A percentile compares a stretch with the other conserved stretches of the same genome.
phyloP scores from a whole-genome alignment of 1,139 yeast species.

The Candida smagusa region DNA sequence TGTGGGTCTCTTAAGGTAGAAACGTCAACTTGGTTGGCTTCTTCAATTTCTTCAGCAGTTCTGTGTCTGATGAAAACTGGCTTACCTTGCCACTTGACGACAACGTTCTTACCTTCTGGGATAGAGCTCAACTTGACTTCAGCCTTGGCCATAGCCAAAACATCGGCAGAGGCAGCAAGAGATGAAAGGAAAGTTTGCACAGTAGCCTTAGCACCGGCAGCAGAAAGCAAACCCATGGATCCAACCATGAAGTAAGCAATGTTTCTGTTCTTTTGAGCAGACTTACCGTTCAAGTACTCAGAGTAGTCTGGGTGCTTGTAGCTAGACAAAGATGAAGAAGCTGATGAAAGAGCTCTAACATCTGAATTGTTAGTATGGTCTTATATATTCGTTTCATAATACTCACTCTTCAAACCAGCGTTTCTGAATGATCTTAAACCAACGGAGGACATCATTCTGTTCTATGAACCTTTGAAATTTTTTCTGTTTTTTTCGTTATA shows the following conservation, averaged over 20 bases:
- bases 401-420: slow-evolving; percentile 44
- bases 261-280: slow-evolving; percentile 72
- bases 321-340: slow-evolving; percentile 60
- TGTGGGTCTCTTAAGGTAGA: slow-evolving; percentile 88
- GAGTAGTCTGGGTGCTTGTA: slow-evolving; percentile 94
- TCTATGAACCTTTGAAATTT: slow-evolving; percentile 8
- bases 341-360: slow-evolving; percentile 33
- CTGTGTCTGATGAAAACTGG: slow-evolving; percentile 99
- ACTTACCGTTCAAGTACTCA: slow-evolving; percentile 73
- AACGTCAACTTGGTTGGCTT: slow-evolving; percentile 83
- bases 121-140: slow-evolving; percentile 93
- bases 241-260: slow-evolving; percentile 98
- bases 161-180: slow-evolving; percentile 98
- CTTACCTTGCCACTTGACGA: slow-evolving; percentile 99
- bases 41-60: slow-evolving; percentile 87
- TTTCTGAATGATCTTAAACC: slow-evolving; percentile 55
- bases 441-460: slow-evolving; percentile 33
- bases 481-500: slow-evolving; percentile 10
- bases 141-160: slow-evolving; percentile 98
- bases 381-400: background rate
- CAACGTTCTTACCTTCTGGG: slow-evolving; percentile 97
- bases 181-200: slow-evolving; percentile 92
- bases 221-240: slow-evolving; percentile 86
- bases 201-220: slow-evolving; percentile 97
- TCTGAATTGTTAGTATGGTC: slow-evolving; percentile 15